Evolutionary conservation across 1,139 yeast genomes (phyloP), one percentile per base, ranked within the genome.

Genomic region (Yamadazyma atmosphaerica): DNA sequence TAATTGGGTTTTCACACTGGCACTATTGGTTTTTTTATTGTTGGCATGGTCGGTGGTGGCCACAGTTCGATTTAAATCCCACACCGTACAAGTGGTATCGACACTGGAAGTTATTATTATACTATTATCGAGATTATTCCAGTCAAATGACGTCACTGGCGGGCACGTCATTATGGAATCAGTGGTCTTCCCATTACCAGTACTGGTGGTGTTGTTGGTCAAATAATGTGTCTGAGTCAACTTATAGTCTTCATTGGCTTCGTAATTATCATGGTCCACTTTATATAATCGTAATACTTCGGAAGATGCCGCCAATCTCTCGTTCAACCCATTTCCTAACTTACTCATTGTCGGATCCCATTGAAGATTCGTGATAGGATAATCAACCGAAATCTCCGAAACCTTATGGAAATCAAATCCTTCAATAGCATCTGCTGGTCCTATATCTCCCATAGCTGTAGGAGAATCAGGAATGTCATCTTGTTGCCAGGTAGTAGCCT

Each of bases 81-180:
- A 92, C 3, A 89, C 83, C 0, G 98, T 90, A 62, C 98, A 92
- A 0, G 98, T 92, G 1, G 98, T 92, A 61, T 92, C 98, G 9
- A 92, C 88, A 22, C 94, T 83, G 44, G 94, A 81, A 1, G 97
- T 88, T 33, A 92, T 86, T 17, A 89, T 75, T 29, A 83, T 63
- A 40, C 79, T 77, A 6, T 88, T 78, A 52, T 87, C 92, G 3
- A 74, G 68, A 34, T 72, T 65, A 64, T 86, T 89, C 98, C 98
- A 92, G 61, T 92, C 97, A 56, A 92, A 88, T 4, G 95, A 83
- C 0, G 98, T 90, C 36, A 92, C 77, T 2, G 96, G 96, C 1
- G 95, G 92, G 37, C 78, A 67, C 13, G 75, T 77, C 56, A 72
- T 73, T 44, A 74, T 58, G n/a, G 31, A 28, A 43, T 70, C 71